These are phyloP conservation scores for Penicillium coprophilum DNA, from an alignment of 495 filamentous ascomycete genomes.

Conservation along the genomic window DNA sequence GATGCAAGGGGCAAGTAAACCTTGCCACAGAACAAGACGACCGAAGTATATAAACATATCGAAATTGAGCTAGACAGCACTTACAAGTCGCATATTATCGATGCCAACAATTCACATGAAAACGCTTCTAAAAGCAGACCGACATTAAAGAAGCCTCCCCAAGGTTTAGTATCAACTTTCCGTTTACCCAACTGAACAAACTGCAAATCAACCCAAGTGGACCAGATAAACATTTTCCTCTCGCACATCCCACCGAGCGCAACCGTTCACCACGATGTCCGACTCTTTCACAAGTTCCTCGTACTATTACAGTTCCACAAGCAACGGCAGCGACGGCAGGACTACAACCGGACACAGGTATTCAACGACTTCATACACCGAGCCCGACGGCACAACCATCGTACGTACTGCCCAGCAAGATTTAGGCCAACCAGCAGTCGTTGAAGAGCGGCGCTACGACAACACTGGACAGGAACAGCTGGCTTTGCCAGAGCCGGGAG, in stretches of 20 bases:
- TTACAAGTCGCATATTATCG: no score
- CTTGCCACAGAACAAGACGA: conserved; percentile 6
- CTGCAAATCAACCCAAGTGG: conserved; percentile 1
- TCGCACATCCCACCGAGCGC: conserved; percentile 13
- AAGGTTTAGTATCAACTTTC: background rate
- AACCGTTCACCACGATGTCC: conserved; percentile 19
- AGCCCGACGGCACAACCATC: conserved; percentile 37
- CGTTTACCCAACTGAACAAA: conserved; percentile 1
- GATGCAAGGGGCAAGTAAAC: conserved; percentile 11
- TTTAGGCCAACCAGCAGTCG: conserved; percentile 34
- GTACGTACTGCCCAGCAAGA: conserved; percentile 42
- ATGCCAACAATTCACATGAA: background rate
- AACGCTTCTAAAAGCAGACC: background rate
- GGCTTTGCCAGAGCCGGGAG: conserved; percentile 7
- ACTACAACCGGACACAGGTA: conserved; percentile 37
- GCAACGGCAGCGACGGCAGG: conserved; percentile 24
- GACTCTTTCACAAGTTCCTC: conserved; percentile 30
- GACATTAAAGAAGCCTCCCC: background rate
- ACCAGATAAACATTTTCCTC: conserved; percentile 9
- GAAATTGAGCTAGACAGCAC: background rate
- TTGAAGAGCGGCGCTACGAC: conserved; percentile 42
- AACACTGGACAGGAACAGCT: conserved; percentile 36
- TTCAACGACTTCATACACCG: conserved; percentile 36
- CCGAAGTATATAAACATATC: conserved; percentile 5
- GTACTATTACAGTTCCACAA: conserved; percentile 38